Base-by-base conservation (phyloP, 1,139 yeast genomes). In the Ashbya aceris region DNA sequence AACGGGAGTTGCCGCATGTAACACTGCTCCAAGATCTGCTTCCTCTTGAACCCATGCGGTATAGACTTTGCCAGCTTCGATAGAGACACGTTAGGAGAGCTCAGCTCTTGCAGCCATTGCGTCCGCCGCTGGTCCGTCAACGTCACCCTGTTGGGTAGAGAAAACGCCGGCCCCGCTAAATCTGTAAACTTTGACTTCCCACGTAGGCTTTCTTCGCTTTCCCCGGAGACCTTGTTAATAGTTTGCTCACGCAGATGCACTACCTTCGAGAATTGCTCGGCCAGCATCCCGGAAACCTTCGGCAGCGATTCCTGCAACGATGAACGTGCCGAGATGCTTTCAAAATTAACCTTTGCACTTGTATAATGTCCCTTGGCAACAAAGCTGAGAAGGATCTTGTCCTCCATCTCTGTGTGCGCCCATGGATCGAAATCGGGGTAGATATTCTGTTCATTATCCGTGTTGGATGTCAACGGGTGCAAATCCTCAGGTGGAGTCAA, bases 41-140 rank as follows among this genome's bases (percentile, higher is more conserved):
- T 76, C 57, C 85, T 83, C 49, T 89, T 69, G 20, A 89, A 75
- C 0, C 96, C 96, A 59, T 89, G 96, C 0, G 98, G 97, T n/a
- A 89, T 74, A 30, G 87, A 83, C 42, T 82, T 73, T 1, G 93
- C 74, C 2, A 89, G 71, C 45, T 74, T 76, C 40, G 74, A 68
- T 39, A 89, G 64, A 0, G 95, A 84, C 0, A 82, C 70, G 12
- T 68, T 63, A 0, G 81, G 74, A 43, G 83, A 73, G 1, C 93
- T 84, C 42, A 89, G 67, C 55, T 86, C 95, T 42, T 73, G 72
- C 39, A 89, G 66, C 98, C 98, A 89, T 1, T 78, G 69, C 49
- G 86, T 95, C 48, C 81, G 73, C 57, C 84, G 83, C 56, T 81
- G 82, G 44, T 89, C 94, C 0, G 96, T 87, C 29, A 89, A 65